phyloP scores from a whole-genome alignment of 2,329 filamentous ascomycete genomes.

The Cercospora nicotianae region DNA sequence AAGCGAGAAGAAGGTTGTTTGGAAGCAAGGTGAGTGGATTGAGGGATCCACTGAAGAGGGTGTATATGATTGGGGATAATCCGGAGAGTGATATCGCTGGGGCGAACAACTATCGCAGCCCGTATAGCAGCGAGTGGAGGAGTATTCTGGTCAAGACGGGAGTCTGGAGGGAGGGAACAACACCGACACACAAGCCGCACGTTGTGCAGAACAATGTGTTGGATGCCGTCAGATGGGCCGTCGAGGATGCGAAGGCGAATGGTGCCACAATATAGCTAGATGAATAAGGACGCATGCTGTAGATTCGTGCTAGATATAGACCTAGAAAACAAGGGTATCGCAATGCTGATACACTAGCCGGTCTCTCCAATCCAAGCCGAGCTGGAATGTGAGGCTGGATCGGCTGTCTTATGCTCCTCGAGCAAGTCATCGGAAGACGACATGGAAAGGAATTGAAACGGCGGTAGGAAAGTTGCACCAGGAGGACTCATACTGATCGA shows the following conservation, averaged over 20 bases:
- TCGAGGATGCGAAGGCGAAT: slow-evolving; percentile 51
- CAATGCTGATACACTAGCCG: background rate
- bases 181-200: slow-evolving; percentile 62
- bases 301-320: background rate
- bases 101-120: slow-evolving; percentile 72
- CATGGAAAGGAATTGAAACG: background rate
- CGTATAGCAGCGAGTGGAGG: slow-evolving; percentile 69
- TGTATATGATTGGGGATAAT: slow-evolving; percentile 86
- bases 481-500: background rate
- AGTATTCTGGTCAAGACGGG: slow-evolving; percentile 78
- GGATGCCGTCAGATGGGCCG: slow-evolving; percentile 74
- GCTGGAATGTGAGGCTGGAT: background rate
- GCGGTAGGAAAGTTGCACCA: background rate
- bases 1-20: slow-evolving; percentile 57
- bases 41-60: slow-evolving; percentile 59
- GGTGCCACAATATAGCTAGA: background rate
- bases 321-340: background rate
- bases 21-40: slow-evolving; percentile 31
- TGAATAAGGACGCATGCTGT: background rate
- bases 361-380: background rate
- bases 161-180: slow-evolving; percentile 62
- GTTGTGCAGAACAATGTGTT: slow-evolving; percentile 72
- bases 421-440: background rate
- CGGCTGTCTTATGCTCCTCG: background rate
- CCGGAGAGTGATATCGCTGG: slow-evolving; percentile 83